Conservation (phyloP, 2,329 filamentous ascomycete genomes). For the Microdochium trichocladiopsis region DNA sequence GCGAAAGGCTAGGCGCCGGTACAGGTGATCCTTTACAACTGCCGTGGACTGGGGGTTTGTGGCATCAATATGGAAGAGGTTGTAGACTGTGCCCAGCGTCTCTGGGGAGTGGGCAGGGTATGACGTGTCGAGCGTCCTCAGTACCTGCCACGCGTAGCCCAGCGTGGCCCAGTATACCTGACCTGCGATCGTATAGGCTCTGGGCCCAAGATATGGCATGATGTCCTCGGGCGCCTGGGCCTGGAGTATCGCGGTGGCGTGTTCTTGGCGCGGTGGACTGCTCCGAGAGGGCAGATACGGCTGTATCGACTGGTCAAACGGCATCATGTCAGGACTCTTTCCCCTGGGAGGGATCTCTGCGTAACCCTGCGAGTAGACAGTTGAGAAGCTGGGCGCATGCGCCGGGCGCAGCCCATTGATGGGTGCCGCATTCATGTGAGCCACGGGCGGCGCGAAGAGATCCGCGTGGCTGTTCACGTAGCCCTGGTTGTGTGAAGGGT, state of each 20-base stretch:
- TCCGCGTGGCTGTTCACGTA: neutral
- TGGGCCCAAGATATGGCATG: conserved; percentile 7
- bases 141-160: conserved; percentile 5
- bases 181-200: conserved; percentile 8
- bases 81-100: neutral
- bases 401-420: neutral
- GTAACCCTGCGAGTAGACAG: neutral
- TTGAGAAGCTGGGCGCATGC: neutral
- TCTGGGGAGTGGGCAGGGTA: neutral
- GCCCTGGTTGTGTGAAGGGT: neutral
- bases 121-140: neutral
- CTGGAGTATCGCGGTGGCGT: conserved; percentile 1
- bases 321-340: neutral
- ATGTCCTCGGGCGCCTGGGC: conserved; percentile 9
- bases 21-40: neutral
- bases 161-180: conserved; percentile 10
- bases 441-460: neutral
- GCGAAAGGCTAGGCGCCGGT: neutral
- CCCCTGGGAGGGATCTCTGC: neutral
- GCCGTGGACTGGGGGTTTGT: neutral
- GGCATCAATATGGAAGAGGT: neutral
- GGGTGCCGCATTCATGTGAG: neutral
- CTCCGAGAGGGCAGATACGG: neutral
- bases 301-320: neutral
- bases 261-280: neutral